A percentile compares a stretch with the other conserved stretches of the same genome.
phyloP scores from a whole-genome alignment of 164 flowering plant genomes.

The Vitis labrusca region DNA sequence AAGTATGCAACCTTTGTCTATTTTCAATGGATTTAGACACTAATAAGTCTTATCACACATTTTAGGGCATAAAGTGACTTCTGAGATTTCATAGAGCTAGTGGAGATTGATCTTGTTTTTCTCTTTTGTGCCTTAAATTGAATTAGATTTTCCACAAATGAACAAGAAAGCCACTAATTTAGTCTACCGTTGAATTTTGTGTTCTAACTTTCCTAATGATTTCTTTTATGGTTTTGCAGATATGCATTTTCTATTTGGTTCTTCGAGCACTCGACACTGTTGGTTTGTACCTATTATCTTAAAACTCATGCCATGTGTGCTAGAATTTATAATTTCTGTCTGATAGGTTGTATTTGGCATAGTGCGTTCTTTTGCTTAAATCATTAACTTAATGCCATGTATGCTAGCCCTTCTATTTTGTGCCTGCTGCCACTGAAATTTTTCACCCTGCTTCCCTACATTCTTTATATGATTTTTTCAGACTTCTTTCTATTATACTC shows the following conservation, averaged over 20 bases:
- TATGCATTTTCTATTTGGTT: constrained; percentile 91
- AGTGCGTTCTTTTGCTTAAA: neutral
- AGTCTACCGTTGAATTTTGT: no score
- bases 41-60: no score
- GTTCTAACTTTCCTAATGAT: neutral
- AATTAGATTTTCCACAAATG: no score
- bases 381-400: neutral
- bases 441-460: no score
- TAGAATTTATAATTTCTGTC: neutral
- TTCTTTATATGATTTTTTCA: neutral
- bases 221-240: constrained; percentile 44
- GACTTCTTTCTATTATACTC: neutral
- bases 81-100: no score
- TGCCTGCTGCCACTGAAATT: neutral
- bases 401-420: neutral
- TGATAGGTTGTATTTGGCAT: neutral
- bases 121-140: no score
- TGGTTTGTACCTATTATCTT: constrained; percentile 49
- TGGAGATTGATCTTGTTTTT: no score
- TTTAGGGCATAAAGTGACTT: no score
- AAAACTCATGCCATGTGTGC: neutral
- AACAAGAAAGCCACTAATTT: no score
- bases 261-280: constrained; percentile 97
- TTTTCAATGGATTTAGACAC: no score
- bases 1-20: no score